Evolutionary conservation across 2,329 filamentous ascomycete species (phyloP).

Genomic region (Claviceps sp.): DNA sequence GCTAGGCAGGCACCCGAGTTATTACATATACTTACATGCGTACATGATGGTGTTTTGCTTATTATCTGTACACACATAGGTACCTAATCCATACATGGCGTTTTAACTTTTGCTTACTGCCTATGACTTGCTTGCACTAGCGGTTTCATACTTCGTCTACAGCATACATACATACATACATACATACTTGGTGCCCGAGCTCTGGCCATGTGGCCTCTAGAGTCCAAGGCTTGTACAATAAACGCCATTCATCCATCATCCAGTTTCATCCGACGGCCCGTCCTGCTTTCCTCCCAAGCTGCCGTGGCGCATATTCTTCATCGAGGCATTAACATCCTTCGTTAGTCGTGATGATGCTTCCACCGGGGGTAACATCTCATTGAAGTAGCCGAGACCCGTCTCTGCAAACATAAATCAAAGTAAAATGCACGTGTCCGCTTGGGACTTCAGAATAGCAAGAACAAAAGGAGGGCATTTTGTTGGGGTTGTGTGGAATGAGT

Average conservation of each 20-base stretch:
- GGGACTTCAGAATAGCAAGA: background rate
- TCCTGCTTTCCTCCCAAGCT: background rate
- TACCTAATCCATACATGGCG: too few relatives aligned
- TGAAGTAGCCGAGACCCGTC: background rate
- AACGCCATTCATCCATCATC: background rate
- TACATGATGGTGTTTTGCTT: too few relatives aligned
- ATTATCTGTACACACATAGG: too few relatives aligned
- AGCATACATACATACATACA: background rate
- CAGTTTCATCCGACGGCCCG: background rate
- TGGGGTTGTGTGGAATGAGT: background rate
- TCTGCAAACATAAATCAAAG: background rate
- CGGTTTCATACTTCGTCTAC: background rate
- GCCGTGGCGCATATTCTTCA: background rate
- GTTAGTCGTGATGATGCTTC: background rate
- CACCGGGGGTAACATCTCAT: background rate
- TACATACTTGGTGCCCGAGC: background rate
- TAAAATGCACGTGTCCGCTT: background rate
- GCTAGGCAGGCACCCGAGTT: too few relatives aligned
- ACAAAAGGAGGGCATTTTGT: background rate
- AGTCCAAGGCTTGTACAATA: background rate
- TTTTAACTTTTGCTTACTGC: too few relatives aligned
- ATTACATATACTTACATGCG: too few relatives aligned
- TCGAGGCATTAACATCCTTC: background rate
- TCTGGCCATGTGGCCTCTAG: background rate
- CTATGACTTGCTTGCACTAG: too few relatives aligned